phyloP scores from a whole-genome alignment of 1,139 yeast genomes.

The Taiozyma sp. region DNA sequence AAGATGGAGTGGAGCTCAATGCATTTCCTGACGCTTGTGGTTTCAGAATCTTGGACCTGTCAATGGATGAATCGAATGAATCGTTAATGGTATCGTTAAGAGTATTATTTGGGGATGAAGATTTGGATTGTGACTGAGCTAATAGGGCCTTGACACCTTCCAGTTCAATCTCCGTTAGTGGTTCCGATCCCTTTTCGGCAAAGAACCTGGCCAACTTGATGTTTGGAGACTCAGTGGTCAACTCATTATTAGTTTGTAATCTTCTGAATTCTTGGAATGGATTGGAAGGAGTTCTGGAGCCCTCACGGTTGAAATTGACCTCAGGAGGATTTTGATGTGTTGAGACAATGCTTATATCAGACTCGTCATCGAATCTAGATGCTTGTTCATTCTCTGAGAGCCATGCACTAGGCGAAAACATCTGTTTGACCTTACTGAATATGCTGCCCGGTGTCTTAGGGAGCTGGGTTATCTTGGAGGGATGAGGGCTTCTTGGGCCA shows the following conservation, averaged over 20 bases:
- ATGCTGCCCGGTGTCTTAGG: slow-evolving; percentile 18
- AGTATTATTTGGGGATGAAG: slow-evolving; percentile 1
- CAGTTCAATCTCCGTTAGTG: slow-evolving; percentile 70
- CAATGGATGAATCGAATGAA: background rate
- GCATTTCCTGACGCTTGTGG: slow-evolving; percentile 3
- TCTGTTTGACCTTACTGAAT: slow-evolving; percentile 20
- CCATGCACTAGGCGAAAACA: slow-evolving; percentile 22
- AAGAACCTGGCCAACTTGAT: slow-evolving; percentile 69
- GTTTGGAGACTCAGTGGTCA: slow-evolving; percentile 35
- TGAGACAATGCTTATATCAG: background rate
- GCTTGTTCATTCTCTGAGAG: background rate
- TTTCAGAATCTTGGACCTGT: slow-evolving; percentile 3
- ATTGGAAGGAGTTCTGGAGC: slow-evolving; percentile 8
- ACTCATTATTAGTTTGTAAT: slow-evolving; percentile 6
- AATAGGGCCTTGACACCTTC: slow-evolving; percentile 74
- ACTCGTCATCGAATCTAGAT: background rate
- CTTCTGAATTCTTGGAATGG: slow-evolving; percentile 18
- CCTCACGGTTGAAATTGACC: background rate
- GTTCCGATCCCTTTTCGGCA: slow-evolving; percentile 65
- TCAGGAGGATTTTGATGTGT: background rate
- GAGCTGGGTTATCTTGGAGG: background rate
- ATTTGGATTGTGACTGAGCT: slow-evolving; percentile 21
- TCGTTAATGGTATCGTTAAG: slow-evolving; percentile 1
- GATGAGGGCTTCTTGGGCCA: background rate
- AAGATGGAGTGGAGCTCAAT: slow-evolving; percentile 26